Percentiles rank a stretch among this genome's conserved stretches.
Conservation (phyloP, 176 grass and related monocot genomes). For the Carex littledalei region DNA sequence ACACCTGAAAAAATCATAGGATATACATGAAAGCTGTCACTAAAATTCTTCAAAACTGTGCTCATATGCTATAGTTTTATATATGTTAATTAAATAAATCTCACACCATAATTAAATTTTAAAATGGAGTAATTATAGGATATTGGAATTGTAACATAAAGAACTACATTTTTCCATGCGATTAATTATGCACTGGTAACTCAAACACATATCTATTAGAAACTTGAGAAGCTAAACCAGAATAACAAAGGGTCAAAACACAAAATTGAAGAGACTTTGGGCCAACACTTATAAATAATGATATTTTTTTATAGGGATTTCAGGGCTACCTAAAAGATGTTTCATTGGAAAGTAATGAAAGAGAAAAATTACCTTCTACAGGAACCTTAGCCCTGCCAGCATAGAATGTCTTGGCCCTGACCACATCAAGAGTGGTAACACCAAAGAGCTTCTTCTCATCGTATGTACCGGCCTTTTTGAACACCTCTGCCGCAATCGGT, state of each 20-base stretch:
- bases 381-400: conserved; percentile 67
- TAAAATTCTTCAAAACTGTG: neutral
- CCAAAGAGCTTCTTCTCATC: conserved; percentile 84
- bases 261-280: neutral
- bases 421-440: conserved; percentile 89
- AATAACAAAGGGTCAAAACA: neutral
- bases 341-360: neutral
- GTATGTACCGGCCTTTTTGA: conserved; percentile 87
- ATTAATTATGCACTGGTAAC: neutral
- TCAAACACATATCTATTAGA: neutral
- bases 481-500: conserved; percentile 74
- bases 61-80: neutral
- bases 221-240: neutral
- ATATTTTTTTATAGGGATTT: neutral
- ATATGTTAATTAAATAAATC: neutral
- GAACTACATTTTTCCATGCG: neutral
- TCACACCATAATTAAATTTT: neutral
- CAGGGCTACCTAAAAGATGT: neutral
- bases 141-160: neutral
- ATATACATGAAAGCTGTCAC: neutral
- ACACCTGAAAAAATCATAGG: conserved; percentile 42
- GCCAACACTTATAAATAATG: neutral
- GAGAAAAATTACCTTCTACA: conserved; percentile 33
- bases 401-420: conserved; percentile 90
- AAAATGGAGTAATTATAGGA: neutral